phyloP scores from a whole-genome alignment of 805 yeast species.

The Scheffersomyces coipomensis region DNA sequence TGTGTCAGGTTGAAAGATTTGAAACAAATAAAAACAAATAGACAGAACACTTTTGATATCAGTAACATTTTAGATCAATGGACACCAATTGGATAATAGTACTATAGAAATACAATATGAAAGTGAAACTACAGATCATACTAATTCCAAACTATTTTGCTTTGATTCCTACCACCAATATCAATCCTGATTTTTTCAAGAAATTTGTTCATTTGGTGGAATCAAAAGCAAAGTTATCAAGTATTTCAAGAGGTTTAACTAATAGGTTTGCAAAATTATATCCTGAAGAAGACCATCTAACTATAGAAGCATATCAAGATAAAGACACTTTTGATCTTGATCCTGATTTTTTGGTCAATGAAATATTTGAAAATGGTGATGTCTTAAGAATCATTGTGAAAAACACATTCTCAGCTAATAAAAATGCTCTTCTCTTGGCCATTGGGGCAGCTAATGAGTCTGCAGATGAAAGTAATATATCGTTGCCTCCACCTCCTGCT shows the following conservation, averaged over 20 bases:
- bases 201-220: conserved; percentile 67
- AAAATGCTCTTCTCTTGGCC: background rate
- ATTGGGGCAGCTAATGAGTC: background rate
- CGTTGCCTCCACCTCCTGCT: conserved; percentile 36
- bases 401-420: conserved; percentile 14
- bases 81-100: too few species aligned
- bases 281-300: conserved; percentile 57
- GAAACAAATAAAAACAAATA: too few species aligned
- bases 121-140: conserved; percentile 31
- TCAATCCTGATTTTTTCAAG: conserved; percentile 24
- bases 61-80: too few species aligned
- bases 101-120: too few species aligned
- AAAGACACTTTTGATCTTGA: conserved; percentile 69
- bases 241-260: conserved; percentile 54
- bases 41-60: too few species aligned
- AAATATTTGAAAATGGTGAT: conserved; percentile 54
- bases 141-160: conserved; percentile 26
- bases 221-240: conserved; percentile 43
- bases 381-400: conserved; percentile 33
- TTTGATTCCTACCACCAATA: conserved; percentile 14
- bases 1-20: too few species aligned
- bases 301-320: conserved; percentile 66
- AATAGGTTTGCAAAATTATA: conserved; percentile 60
- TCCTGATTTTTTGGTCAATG: conserved; percentile 67
- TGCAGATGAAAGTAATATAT: conserved; percentile 9